These are phyloP conservation scores for Lepidium campestre DNA, from an alignment of 441 rosid genomes.

Conservation along the genomic window DNA sequence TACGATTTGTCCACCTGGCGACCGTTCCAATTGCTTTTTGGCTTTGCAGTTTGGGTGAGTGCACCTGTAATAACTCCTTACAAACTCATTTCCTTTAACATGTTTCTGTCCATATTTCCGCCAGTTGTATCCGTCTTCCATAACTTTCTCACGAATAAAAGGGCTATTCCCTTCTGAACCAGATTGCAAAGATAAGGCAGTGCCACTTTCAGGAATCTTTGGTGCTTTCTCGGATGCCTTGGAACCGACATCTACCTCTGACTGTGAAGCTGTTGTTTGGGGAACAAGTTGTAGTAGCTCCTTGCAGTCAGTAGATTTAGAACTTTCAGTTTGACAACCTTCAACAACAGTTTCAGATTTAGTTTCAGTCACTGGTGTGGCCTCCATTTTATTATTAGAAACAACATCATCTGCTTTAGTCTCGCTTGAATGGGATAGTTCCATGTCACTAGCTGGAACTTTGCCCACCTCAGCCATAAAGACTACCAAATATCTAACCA, in stretches of 20 bases:
- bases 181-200: constrained; percentile 30
- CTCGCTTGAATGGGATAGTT: constrained; percentile 3
- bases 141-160: constrained; percentile 58
- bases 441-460: constrained; percentile 15
- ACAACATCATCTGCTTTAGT: background rate
- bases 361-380: background rate
- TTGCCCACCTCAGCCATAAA: constrained; percentile 15
- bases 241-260: constrained; percentile 37
- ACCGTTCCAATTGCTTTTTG: constrained; percentile 78
- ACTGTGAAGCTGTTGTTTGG: constrained; percentile 13
- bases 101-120: constrained; percentile 89
- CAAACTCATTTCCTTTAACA: constrained; percentile 81
- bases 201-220: constrained; percentile 27
- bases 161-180: constrained; percentile 54
- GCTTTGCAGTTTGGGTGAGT: constrained; percentile 72
- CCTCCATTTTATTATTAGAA: background rate
- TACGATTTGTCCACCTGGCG: constrained; percentile 55
- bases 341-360: constrained; percentile 15
- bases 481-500: constrained; percentile 14
- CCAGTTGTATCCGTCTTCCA: constrained; percentile 86
- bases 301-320: constrained; percentile 29
- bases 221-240: constrained; percentile 31
- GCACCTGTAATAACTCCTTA: constrained; percentile 88
- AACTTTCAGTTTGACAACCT: constrained; percentile 22
- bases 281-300: constrained; percentile 29